Conservation (phyloP, 768 basidiomycete species). For the Megacollybia marginata region DNA sequence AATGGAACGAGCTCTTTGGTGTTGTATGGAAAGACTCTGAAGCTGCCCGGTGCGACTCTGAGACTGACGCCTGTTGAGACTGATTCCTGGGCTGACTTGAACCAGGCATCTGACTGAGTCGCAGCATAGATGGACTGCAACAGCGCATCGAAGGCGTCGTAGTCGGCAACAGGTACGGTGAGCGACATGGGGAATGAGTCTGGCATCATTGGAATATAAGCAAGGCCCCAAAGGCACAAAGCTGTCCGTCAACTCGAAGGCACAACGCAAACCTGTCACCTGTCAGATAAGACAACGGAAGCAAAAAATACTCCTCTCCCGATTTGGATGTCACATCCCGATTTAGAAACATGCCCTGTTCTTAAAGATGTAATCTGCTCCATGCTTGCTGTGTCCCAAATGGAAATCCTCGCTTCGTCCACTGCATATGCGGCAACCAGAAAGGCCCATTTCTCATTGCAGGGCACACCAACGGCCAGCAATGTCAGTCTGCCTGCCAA, state of each 20-base stretch:
- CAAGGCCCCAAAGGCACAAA: too few relatives aligned
- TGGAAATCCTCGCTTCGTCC: background rate
- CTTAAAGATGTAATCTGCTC: too few relatives aligned
- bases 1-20: conserved; percentile 68
- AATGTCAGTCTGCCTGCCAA: background rate
- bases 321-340: too few relatives aligned
- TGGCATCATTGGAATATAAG: too few relatives aligned
- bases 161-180: conserved; percentile 54
- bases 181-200: conserved; percentile 13
- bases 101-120: conserved; percentile 69
- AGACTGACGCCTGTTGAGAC: conserved; percentile 68
- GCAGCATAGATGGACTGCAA: conserved; percentile 69
- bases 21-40: conserved; percentile 85
- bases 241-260: too few relatives aligned
- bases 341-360: too few relatives aligned
- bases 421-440: background rate
- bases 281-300: too few relatives aligned
- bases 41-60: conserved; percentile 45
- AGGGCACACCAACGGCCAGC: background rate
- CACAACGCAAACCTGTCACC: too few relatives aligned
- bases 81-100: conserved; percentile 69
- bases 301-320: too few relatives aligned
- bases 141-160: conserved; percentile 73
- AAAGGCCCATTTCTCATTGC: background rate
- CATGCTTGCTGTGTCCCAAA: too few relatives aligned